These are phyloP conservation scores for Entomortierella parvispora DNA, from an alignment of 192 early-diverging fungal species.

Conservation along the genomic window DNA sequence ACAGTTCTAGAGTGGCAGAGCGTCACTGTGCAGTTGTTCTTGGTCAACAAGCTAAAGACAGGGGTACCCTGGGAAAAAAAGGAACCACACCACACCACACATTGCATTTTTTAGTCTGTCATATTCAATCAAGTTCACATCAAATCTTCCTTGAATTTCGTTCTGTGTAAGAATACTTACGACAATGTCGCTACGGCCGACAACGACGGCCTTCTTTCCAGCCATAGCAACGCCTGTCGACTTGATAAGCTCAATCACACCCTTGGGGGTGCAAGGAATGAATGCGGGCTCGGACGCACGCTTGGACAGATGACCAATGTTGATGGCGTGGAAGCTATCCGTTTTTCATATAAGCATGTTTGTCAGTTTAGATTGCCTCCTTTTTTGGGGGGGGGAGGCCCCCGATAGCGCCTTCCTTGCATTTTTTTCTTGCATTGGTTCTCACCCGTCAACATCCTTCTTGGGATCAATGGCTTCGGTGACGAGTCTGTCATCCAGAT, in stretches of 20 bases:
- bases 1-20: slow-evolving; percentile 90
- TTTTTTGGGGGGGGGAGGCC: background rate
- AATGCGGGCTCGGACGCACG: slow-evolving; percentile 84
- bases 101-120: too few relatives aligned
- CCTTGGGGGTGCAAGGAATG: slow-evolving; percentile 96
- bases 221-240: slow-evolving; percentile 71
- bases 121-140: too few relatives aligned
- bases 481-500: slow-evolving; percentile 83
- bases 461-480: slow-evolving; percentile 85
- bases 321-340: slow-evolving; percentile 89
- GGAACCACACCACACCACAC: background rate
- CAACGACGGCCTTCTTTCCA: slow-evolving; percentile 91
- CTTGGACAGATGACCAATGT: slow-evolving; percentile 93
- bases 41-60: slow-evolving; percentile 84
- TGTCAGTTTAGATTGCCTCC: background rate
- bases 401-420: background rate
- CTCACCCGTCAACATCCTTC: slow-evolving; percentile 98
- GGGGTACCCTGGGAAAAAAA: slow-evolving; percentile 73
- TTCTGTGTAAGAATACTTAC: slow-evolving; percentile 35
- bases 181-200: slow-evolving; percentile 99
- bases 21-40: slow-evolving; percentile 91
- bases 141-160: background rate
- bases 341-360: background rate
- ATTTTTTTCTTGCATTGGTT: background rate
- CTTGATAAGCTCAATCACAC: slow-evolving; percentile 90